A percentile compares a stretch with the other conserved stretches of the same genome.
phyloP scores from a whole-genome alignment of 1,284 basidiomycete genomes.

The Apiotrichum gracile region DNA sequence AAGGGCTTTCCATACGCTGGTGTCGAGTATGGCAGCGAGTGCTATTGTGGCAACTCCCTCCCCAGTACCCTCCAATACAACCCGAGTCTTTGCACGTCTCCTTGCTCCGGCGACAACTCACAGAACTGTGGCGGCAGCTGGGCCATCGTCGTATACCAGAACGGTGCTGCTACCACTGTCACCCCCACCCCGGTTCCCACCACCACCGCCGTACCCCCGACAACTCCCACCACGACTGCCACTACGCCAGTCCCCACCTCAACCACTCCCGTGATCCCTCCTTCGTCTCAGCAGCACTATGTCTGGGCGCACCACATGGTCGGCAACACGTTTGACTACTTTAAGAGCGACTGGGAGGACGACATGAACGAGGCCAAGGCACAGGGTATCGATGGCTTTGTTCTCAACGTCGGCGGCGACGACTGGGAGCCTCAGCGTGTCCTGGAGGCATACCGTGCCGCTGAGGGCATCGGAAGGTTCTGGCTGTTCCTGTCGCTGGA shows the following conservation, averaged over 20 bases:
- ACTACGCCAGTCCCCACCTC: slow-evolving; percentile 1
- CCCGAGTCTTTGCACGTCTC: slow-evolving; percentile 22
- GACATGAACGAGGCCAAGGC: slow-evolving; percentile 44
- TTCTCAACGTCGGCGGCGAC: slow-evolving; percentile 61
- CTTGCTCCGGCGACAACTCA: slow-evolving; percentile 33
- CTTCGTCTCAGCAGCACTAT: slow-evolving; percentile 23
- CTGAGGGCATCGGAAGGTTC: slow-evolving; percentile 51
- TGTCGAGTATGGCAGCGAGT: slow-evolving; percentile 40
- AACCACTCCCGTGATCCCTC: slow-evolving; percentile 16
- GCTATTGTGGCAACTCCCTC: slow-evolving; percentile 36
- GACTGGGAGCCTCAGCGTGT: slow-evolving; percentile 61
- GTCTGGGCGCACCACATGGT: slow-evolving; percentile 48
- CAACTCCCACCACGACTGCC: not conserved
- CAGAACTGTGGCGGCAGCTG: slow-evolving; percentile 41
- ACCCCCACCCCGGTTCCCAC: not conserved
- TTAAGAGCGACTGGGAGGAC: slow-evolving; percentile 33
- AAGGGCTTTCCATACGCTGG: slow-evolving; percentile 40
- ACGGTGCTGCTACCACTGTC: slow-evolving; percentile 6
- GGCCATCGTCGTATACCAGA: slow-evolving; percentile 33
- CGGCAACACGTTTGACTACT: slow-evolving; percentile 44
- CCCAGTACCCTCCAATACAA: slow-evolving; percentile 13
- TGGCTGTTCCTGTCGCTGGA: slow-evolving; percentile 60
- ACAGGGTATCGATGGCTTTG: slow-evolving; percentile 56
- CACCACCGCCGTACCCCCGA: not conserved
- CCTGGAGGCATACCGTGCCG: slow-evolving; percentile 57